These are phyloP conservation scores for Dimargaris cristalligena DNA, from an alignment of 192 early-diverging fungal species.

Conservation along the genomic window DNA sequence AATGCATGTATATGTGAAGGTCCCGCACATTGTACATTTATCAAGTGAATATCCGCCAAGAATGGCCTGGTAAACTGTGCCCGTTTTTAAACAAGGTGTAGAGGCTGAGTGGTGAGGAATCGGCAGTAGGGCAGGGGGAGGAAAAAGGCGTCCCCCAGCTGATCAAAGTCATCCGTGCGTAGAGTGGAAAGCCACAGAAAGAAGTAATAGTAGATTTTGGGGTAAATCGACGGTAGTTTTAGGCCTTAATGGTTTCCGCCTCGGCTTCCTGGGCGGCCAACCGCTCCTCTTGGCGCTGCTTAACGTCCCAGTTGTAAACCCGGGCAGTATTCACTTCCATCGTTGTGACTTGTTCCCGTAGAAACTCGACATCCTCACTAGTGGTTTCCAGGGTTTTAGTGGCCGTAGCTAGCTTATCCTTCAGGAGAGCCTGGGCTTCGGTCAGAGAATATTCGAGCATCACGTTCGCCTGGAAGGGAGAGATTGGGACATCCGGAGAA, in stretches of 20 bases:
- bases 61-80: too few species aligned
- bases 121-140: too few species aligned
- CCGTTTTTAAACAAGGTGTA: too few species aligned
- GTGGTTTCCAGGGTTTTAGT: constrained; percentile 52
- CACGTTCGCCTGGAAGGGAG: constrained; percentile 60
- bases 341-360: constrained; percentile 96
- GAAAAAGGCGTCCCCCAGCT: too few species aligned
- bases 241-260: neutral
- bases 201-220: too few species aligned
- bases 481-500: neutral
- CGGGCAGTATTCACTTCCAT: constrained; percentile 97
- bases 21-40: too few species aligned
- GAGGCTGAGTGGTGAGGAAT: too few species aligned
- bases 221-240: too few species aligned
- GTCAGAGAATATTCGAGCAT: constrained; percentile 92
- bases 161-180: too few species aligned
- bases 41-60: too few species aligned
- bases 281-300: constrained; percentile 35
- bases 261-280: constrained; percentile 7
- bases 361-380: constrained; percentile 78
- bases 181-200: too few species aligned
- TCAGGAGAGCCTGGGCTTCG: constrained; percentile 67
- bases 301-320: constrained; percentile 97
- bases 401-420: constrained; percentile 57
- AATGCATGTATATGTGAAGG: too few species aligned